Evolutionary conservation across 768 basidiomycete species (phyloP).

Genomic region (Tulasnella sp.): DNA sequence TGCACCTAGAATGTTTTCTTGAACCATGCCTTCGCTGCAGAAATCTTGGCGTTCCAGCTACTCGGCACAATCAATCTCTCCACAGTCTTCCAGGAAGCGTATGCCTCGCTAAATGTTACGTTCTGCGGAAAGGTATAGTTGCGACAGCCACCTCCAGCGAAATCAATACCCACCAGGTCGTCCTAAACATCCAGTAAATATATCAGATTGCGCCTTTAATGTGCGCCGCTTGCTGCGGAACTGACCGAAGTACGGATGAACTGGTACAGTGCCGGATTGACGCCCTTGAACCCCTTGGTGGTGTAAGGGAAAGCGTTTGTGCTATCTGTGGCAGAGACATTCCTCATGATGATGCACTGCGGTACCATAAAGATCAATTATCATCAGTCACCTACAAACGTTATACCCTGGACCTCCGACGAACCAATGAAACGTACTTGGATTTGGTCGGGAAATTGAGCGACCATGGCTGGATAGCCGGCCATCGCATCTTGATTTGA

Average conservation of each 20-base stretch:
- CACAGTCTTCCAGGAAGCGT: background rate
- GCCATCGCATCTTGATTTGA: conserved; percentile 15
- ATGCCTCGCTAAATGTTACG: background rate
- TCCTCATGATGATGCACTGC: conserved; percentile 28
- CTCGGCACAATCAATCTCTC: too few relatives aligned
- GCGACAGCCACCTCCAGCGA: background rate
- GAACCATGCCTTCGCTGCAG: too few relatives aligned
- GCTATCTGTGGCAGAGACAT: conserved; percentile 27
- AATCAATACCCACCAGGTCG: background rate
- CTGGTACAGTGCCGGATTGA: conserved; percentile 23
- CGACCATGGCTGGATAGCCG: conserved; percentile 13
- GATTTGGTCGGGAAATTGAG: conserved; percentile 22
- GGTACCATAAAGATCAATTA: too few relatives aligned
- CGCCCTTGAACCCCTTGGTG: conserved; percentile 26
- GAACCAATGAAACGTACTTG: background rate
- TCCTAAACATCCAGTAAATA: background rate
- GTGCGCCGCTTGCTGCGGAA: too few relatives aligned
- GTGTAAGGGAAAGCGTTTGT: conserved; percentile 28
- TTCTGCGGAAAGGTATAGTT: background rate
- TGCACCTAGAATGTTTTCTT: too few relatives aligned
- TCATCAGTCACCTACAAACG: too few relatives aligned
- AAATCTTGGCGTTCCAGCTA: too few relatives aligned
- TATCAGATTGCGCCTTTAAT: background rate
- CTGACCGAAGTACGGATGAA: conserved; percentile 1
- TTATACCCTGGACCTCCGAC: too few relatives aligned